A percentile compares a stretch with the other conserved stretches of the same genome.
Conservation (phyloP, 352 stramenopile genomes). For the Labyrinthula sp. region DNA sequence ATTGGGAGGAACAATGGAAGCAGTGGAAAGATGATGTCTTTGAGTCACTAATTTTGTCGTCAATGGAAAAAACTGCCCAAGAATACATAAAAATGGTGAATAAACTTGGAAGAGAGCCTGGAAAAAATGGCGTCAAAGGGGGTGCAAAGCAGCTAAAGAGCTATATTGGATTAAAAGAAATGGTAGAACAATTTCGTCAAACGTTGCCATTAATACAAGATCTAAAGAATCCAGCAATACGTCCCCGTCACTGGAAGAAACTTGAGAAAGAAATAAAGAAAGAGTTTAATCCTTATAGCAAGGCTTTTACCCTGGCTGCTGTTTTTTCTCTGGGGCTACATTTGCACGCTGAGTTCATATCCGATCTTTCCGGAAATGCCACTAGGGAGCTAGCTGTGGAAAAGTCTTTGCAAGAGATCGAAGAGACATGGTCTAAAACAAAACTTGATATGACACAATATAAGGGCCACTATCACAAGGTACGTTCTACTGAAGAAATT, state of each 20-base stretch:
- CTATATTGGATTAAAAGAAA: constrained; percentile 29
- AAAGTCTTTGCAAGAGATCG: constrained; percentile 84
- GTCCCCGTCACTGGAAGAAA: constrained; percentile 90
- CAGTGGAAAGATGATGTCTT: constrained; percentile 70
- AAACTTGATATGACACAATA: constrained; percentile 72
- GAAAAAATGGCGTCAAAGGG: constrained; percentile 5
- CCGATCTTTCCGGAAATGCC: constrained; percentile 81
- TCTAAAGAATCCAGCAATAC: constrained; percentile 91
- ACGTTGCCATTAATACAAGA: constrained; percentile 82
- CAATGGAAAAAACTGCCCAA: constrained; percentile 69
- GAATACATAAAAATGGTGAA: constrained; percentile 57
- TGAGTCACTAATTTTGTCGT: constrained; percentile 54
- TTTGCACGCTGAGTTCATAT: constrained; percentile 67
- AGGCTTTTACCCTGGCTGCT: constrained; percentile 62
- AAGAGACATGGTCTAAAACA: constrained; percentile 63
- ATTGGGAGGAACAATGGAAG: constrained; percentile 64
- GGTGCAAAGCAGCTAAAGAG: constrained; percentile 22
- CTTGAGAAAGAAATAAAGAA: constrained; percentile 46
- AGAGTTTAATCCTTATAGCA: constrained; percentile 71
- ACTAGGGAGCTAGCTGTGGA: constrained; percentile 99
- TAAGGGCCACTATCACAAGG: constrained; percentile 47
- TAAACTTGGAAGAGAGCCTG: constrained; percentile 27
- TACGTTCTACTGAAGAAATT: constrained; percentile 70
- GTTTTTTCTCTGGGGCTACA: constrained; percentile 54
- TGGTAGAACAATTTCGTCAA: constrained; percentile 68